phyloP scores from a whole-genome alignment of 768 basidiomycete genomes.

The Gyrodon lividus region DNA sequence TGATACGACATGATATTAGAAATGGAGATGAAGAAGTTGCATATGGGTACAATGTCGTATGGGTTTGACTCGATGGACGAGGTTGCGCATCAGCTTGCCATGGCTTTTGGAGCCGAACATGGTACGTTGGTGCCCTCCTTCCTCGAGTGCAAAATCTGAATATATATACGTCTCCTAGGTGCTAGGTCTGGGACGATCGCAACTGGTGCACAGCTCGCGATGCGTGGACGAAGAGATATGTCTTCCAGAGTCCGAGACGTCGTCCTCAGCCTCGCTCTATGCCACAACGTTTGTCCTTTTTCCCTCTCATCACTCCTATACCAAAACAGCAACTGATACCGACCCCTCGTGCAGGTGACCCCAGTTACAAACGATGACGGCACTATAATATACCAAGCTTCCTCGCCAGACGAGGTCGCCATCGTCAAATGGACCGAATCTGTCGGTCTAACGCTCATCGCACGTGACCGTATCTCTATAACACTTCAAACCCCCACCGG shows the following conservation, averaged over 20 bases:
- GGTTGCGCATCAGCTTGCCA: slow-evolving; percentile 85
- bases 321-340: not conserved
- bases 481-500: slow-evolving; percentile 75
- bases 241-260: slow-evolving; percentile 91
- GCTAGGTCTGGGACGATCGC: slow-evolving; percentile 54
- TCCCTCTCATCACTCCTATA: not conserved
- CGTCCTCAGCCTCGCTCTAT: slow-evolving; percentile 88
- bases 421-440: slow-evolving; percentile 98
- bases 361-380: slow-evolving; percentile 95
- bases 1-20: slow-evolving; percentile 46
- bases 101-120: slow-evolving; percentile 75
- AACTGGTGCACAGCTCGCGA: slow-evolving; percentile 81
- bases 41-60: slow-evolving; percentile 98
- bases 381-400: slow-evolving; percentile 94
- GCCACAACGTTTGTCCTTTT: slow-evolving; percentile 77
- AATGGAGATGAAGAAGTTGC: slow-evolving; percentile 99
- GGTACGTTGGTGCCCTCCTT: slow-evolving; percentile 32
- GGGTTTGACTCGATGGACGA: slow-evolving; percentile 99
- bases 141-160: not conserved
- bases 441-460: slow-evolving; percentile 84
- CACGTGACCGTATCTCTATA: slow-evolving; percentile 90
- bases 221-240: slow-evolving; percentile 89
- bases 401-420: slow-evolving; percentile 98
- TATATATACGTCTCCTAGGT: slow-evolving; percentile 33
- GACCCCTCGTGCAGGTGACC: slow-evolving; percentile 70